Evolutionary conservation across 768 basidiomycete genomes (phyloP), one percentile per base, ranked within the genome.

Genomic region (Xerocomellus chrysenteron): DNA sequence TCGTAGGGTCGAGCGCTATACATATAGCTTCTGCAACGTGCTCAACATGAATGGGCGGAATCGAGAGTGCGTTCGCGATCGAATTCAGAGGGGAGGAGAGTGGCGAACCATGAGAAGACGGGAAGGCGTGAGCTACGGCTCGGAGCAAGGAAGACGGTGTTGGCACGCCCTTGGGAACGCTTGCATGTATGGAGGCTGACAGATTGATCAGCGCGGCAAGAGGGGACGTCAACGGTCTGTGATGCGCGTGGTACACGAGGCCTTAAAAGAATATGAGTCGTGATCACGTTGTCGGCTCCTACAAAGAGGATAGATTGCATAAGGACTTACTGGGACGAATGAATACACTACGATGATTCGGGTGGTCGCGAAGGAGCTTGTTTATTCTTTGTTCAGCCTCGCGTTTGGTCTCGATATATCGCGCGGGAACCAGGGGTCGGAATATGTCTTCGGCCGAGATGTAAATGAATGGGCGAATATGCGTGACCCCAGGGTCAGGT

Each of bases 351-450:
- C 90, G 80, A 67, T 84, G 84, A 37, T 72, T 61, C 19, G 80
- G 66, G 24, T 73, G 72, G 45, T 69, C 68, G 19, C 60, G 59
- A 63, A 85, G 76, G 66, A 87, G 78, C 32, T 75, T 67, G 44
- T 76, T 78, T 56, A 98, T 91, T 33, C 75, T 77, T 36, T 73
- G 66, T 69, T 99, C 97, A 9, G 97, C 94, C 65, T 94, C 84
- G 19, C 95, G 85, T 75, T 99, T 99, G n/a, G 92, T 89, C 68
- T 88, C 81, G 65, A 98, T 93, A 75, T 99, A 99, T 36, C 90
- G 76, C 0, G 82, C 79, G 30, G 94, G 85, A 48, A 98, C 82
- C 65, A 96, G 65, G 28, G 96, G 97, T 14, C 92, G 84, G 74
- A 86, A 94, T 46, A 96, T 83, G 21, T 72, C 70, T 67, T 96